Evolutionary conservation across 169 alveolate genomes (phyloP).

Genomic region (Perkinsus marinus): DNA sequence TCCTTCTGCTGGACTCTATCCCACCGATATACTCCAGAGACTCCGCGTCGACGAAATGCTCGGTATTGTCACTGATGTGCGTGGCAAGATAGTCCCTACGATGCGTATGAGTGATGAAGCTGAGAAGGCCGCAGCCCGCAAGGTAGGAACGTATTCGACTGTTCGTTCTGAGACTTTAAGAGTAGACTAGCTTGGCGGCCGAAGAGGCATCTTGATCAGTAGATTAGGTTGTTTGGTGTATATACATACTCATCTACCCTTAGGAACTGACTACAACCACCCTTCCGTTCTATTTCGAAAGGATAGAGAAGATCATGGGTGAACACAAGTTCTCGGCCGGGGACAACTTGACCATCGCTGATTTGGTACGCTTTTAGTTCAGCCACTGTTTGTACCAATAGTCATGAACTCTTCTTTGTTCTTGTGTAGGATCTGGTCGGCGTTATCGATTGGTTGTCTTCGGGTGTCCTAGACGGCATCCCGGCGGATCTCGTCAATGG

Average conservation of each 20-base stretch:
- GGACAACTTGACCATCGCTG: not conserved
- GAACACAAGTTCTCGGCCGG: not conserved
- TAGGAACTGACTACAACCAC: not conserved
- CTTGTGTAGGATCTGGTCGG: not conserved
- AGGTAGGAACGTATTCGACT: not conserved
- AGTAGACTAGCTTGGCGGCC: no score
- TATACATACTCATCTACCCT: not conserved
- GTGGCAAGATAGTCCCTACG: not conserved
- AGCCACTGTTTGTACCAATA: not conserved
- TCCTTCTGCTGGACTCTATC: not conserved
- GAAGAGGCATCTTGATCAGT: no score
- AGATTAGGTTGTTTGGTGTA: no score
- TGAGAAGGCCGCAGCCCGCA: not conserved
- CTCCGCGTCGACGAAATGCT: not conserved
- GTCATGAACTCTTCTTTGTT: not conserved
- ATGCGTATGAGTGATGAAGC: not conserved
- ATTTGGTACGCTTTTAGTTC: no score
- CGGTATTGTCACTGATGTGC: not conserved
- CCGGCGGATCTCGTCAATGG: not conserved
- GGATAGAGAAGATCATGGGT: not conserved
- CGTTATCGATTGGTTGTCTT: not conserved
- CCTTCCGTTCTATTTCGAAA: not conserved
- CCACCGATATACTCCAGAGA: not conserved
- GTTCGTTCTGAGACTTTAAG: no score
- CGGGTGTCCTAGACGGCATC: not conserved